Conservation (phyloP, 345 rosid genomes). For the Gossypioides kirkii region DNA sequence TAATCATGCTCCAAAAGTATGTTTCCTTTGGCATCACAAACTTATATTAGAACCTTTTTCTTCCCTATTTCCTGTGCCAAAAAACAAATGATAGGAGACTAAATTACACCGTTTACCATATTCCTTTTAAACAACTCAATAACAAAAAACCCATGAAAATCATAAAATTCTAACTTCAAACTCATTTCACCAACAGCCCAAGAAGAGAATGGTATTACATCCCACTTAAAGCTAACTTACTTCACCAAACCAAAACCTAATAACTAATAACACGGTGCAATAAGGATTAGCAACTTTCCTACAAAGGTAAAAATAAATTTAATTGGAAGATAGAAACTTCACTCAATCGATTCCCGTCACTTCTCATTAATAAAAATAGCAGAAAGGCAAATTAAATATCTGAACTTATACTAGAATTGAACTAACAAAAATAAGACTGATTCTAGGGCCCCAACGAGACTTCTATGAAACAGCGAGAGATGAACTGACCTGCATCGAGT, state of each 20-base stretch:
- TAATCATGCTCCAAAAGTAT: too few relatives aligned
- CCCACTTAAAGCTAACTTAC: not conserved
- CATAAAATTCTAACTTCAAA: not conserved
- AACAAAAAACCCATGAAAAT: not conserved
- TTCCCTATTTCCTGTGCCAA: not conserved
- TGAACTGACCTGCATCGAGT: constrained; percentile 82
- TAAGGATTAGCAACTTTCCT: not conserved
- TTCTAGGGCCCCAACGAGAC: constrained; percentile 21
- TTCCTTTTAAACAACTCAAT: not conserved
- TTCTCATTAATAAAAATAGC: not conserved
- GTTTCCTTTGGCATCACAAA: too few relatives aligned
- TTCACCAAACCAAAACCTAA: not conserved
- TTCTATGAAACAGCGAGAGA: constrained; percentile 13
- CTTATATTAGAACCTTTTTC: not conserved
- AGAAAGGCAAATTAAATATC: not conserved
- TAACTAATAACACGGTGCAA: not conserved
- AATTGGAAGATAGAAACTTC: constrained; percentile 2
- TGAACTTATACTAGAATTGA: constrained; percentile 1
- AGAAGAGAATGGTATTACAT: not conserved
- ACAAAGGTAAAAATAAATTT: not conserved
- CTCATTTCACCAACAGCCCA: not conserved
- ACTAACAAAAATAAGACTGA: constrained; percentile 11
- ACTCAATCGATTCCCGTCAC: not conserved
- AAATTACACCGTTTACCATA: not conserved
- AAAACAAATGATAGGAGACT: not conserved